Evolutionary conservation across 2,329 filamentous ascomycete genomes (phyloP).

Genomic region (Monilinia aucupariae): DNA sequence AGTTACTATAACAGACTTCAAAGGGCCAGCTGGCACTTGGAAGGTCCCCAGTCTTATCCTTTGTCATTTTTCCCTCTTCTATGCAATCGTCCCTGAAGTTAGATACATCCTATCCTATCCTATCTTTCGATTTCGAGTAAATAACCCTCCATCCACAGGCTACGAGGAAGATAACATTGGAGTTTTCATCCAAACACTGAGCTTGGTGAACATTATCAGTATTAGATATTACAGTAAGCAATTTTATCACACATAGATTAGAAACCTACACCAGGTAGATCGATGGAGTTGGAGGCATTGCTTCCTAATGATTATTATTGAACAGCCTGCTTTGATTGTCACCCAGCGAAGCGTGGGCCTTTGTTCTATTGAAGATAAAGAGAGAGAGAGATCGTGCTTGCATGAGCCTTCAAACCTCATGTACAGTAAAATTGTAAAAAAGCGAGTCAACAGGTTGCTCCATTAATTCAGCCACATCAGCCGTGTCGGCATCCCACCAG

Average conservation of each 20-base stretch:
- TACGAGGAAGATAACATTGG: no score
- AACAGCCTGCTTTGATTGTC: background rate
- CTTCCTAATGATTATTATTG: background rate
- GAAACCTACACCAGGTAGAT: background rate
- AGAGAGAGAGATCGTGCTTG: background rate
- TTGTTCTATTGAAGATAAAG: background rate
- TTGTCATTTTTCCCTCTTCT: no score
- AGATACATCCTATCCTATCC: no score
- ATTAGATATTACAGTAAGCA: no score
- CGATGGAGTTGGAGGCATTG: background rate
- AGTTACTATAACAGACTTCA: no score
- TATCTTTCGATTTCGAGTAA: no score
- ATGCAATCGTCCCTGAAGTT: no score
- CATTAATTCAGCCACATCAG: background rate
- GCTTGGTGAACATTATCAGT: background rate
- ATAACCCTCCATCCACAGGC: no score
- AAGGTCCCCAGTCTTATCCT: no score
- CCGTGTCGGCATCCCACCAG: background rate
- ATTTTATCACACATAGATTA: background rate
- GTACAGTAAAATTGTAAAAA: background rate
- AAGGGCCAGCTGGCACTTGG: no score
- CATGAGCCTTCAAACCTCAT: background rate
- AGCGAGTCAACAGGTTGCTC: background rate
- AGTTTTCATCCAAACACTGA: no score
- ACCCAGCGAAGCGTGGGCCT: background rate